phyloP scores from a whole-genome alignment of 345 rosid genomes.

The Jatropha curcas region DNA sequence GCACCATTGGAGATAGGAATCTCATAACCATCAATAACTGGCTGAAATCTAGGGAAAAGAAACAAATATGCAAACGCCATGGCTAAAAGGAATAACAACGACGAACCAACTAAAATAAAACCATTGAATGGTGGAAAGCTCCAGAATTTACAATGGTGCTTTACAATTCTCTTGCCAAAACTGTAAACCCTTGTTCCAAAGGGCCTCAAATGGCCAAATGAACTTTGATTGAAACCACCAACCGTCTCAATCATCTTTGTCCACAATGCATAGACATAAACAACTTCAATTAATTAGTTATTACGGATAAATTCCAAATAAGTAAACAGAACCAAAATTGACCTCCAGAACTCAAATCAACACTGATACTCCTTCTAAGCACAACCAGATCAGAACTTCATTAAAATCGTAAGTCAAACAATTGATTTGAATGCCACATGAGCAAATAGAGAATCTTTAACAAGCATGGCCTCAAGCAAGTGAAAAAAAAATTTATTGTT shows the following conservation, averaged over 20 bases:
- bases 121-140: slow-evolving; percentile 43
- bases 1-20: slow-evolving; percentile 31
- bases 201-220: slow-evolving; percentile 31
- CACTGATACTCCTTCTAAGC: background rate
- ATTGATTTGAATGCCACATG: too few species aligned
- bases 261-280: background rate
- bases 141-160: slow-evolving; percentile 37
- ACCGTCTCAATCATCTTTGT: slow-evolving; percentile 25
- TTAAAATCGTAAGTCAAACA: background rate
- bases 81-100: slow-evolving; percentile 45
- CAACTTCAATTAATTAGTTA: background rate
- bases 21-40: slow-evolving; percentile 23
- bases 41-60: slow-evolving; percentile 45
- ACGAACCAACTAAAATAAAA: slow-evolving; percentile 35
- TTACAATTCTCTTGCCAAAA: slow-evolving; percentile 34
- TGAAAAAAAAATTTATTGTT: background rate
- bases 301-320: background rate
- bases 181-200: slow-evolving; percentile 25
- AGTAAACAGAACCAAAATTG: background rate
- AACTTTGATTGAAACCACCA: slow-evolving; percentile 21
- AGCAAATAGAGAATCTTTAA: background rate
- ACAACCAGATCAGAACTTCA: background rate
- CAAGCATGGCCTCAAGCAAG: background rate
- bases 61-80: slow-evolving; percentile 40
- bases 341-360: background rate